These are phyloP conservation scores for Ananas comosus DNA, from an alignment of 176 grass and related monocot species.

Conservation along the genomic window DNA sequence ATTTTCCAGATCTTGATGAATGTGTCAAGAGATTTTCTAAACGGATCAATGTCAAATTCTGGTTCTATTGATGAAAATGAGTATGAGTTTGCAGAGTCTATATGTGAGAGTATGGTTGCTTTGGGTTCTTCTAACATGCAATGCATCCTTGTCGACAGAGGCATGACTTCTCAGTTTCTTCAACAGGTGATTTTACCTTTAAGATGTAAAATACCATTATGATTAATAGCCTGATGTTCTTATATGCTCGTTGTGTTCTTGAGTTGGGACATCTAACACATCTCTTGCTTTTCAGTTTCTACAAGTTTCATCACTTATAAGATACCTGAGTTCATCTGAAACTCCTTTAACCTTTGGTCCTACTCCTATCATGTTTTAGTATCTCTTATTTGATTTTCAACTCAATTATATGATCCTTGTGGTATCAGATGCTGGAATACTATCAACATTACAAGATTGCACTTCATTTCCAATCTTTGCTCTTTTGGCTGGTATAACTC, in stretches of 20 bases:
- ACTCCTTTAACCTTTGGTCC: no score
- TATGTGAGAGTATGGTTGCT: constrained; percentile 89
- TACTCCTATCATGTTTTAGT: background rate
- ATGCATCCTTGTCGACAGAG: constrained; percentile 69
- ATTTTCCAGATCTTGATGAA: constrained; percentile 90
- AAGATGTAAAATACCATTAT: background rate
- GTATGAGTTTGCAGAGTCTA: constrained; percentile 65
- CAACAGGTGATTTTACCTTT: constrained; percentile 58
- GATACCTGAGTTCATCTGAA: background rate
- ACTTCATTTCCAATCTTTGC: constrained; percentile 92
- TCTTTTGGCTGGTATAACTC: constrained; percentile 92
- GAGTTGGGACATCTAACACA: background rate
- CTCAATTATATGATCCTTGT: constrained; percentile 11
- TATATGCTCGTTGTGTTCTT: background rate
- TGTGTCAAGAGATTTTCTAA: constrained; percentile 72
- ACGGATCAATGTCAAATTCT: constrained; percentile 48
- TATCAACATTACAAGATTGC: constrained; percentile 71
- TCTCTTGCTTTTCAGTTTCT: background rate
- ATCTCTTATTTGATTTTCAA: background rate
- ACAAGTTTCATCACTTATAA: background rate
- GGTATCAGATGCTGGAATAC: constrained; percentile 95
- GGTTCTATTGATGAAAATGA: constrained; percentile 69
- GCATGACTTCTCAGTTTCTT: constrained; percentile 64
- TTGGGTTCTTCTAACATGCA: constrained; percentile 97
- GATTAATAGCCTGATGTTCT: background rate